A percentile compares a stretch with the other conserved stretches of the same genome.
Conservation (phyloP, 2,329 filamentous ascomycete genomes). For the Geosmithia morbida region DNA sequence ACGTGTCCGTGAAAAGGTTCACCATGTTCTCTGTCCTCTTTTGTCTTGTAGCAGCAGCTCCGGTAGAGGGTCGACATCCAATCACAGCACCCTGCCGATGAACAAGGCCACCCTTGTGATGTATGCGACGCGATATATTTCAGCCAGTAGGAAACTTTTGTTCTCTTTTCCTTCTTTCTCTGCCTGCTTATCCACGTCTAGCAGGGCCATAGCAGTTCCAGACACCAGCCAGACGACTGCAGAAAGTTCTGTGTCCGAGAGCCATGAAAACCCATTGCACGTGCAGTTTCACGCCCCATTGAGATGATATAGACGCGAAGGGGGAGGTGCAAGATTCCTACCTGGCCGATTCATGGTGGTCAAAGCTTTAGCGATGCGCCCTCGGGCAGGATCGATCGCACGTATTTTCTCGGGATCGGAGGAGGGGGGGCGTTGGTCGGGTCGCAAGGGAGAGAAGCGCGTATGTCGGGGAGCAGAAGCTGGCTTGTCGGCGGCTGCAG, state of each 20-base stretch:
- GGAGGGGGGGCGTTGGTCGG: background rate
- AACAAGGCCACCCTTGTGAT: no score
- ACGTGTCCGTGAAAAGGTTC: background rate
- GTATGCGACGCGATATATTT: no score
- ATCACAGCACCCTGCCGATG: no score
- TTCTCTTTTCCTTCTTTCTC: no score
- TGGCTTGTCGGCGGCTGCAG: background rate
- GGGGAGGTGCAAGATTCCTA: constrained; percentile 20
- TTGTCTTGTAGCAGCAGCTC: background rate
- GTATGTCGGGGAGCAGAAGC: background rate
- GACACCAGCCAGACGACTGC: background rate
- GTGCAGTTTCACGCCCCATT: background rate
- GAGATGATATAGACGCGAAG: background rate
- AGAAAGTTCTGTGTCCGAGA: background rate
- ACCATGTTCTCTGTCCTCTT: background rate
- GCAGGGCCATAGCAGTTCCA: no score
- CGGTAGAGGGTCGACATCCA: no score
- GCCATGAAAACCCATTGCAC: background rate
- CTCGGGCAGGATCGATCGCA: background rate
- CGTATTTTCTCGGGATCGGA: background rate
- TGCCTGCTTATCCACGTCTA: no score
- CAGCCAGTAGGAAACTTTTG: no score
- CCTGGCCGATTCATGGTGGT: constrained; percentile 46
- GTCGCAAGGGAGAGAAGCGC: background rate
- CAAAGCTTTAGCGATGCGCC: constrained; percentile 3